Conservation (phyloP, 176 grass and related monocot species). For the Carex scoparia region DNA sequence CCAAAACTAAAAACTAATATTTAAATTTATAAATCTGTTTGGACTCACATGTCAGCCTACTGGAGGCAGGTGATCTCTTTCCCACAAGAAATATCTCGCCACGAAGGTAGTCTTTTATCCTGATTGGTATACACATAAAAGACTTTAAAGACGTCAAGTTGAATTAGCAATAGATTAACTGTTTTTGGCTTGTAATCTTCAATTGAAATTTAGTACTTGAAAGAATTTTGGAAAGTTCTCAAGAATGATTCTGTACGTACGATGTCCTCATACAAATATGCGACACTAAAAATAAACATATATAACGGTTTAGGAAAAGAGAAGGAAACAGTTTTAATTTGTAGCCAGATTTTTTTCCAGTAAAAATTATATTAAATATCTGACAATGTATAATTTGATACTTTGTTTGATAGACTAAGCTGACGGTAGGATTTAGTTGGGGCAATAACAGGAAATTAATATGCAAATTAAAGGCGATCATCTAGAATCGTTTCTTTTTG, state of each 20-base stretch:
- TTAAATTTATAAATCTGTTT: no score
- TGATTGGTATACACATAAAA: not conserved
- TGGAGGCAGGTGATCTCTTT: no score
- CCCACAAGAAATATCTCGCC: no score
- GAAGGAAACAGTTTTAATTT: not conserved
- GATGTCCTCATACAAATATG: not conserved
- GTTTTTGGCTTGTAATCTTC: not conserved
- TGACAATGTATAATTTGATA: not conserved
- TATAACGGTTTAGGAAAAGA: not conserved
- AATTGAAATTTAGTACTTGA: not conserved
- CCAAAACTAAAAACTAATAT: no score
- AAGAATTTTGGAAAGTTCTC: not conserved
- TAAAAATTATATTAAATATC: not conserved
- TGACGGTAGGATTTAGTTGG: not conserved
- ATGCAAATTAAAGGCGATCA: not conserved
- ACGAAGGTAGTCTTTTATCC: no score
- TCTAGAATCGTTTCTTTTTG: conserved; percentile 13
- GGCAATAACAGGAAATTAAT: not conserved
- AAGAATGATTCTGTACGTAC: not conserved
- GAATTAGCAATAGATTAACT: not conserved
- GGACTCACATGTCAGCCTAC: no score
- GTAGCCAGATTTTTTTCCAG: not conserved
- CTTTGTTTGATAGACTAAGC: not conserved
- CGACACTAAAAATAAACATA: not conserved
- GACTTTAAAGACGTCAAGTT: not conserved